A percentile compares a stretch with the other conserved stretches of the same genome.
These are phyloP conservation scores for Exophiala xenobiotica DNA, from an alignment of 2,329 filamentous ascomycete species.

Conservation along the genomic window DNA sequence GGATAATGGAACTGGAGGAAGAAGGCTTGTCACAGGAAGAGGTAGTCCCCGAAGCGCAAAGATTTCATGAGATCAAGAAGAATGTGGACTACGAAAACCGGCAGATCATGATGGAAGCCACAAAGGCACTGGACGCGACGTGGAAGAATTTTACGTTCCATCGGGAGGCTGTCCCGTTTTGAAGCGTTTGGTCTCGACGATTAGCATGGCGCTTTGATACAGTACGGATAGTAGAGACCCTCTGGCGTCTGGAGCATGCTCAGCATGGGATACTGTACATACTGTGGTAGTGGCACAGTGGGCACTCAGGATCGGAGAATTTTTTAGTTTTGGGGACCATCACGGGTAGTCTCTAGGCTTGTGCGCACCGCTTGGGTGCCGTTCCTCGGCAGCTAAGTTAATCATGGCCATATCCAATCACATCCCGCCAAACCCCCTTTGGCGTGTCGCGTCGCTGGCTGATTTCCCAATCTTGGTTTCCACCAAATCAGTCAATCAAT, in stretches of 20 bases:
- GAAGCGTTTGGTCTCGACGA: constrained; percentile 9
- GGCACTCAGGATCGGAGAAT: constrained; percentile 6
- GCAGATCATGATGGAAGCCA: constrained; percentile 26
- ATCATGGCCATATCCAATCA: background rate
- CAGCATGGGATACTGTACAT: background rate
- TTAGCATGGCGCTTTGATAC: constrained; percentile 12
- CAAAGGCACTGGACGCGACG: constrained; percentile 22
- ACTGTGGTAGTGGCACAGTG: no score
- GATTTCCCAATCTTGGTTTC: constrained; percentile 21
- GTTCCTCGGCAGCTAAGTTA: no score
- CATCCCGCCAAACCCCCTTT: constrained; percentile 3
- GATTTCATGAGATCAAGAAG: constrained; percentile 32
- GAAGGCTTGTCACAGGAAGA: constrained; percentile 21
- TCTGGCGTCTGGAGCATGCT: background rate
- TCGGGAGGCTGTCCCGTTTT: constrained; percentile 27
- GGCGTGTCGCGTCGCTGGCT: constrained; percentile 23
- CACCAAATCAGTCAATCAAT: constrained; percentile 2
- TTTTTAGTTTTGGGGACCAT: background rate
- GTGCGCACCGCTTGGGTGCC: no score
- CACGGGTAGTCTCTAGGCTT: background rate
- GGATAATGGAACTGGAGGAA: constrained; percentile 33
- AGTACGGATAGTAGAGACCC: background rate
- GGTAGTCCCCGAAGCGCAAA: constrained; percentile 27
- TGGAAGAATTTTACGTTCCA: constrained; percentile 28
- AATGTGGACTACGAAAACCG: constrained; percentile 31